Conservation (phyloP, 495 filamentous ascomycete species). For the Penicillium crystallinum region DNA sequence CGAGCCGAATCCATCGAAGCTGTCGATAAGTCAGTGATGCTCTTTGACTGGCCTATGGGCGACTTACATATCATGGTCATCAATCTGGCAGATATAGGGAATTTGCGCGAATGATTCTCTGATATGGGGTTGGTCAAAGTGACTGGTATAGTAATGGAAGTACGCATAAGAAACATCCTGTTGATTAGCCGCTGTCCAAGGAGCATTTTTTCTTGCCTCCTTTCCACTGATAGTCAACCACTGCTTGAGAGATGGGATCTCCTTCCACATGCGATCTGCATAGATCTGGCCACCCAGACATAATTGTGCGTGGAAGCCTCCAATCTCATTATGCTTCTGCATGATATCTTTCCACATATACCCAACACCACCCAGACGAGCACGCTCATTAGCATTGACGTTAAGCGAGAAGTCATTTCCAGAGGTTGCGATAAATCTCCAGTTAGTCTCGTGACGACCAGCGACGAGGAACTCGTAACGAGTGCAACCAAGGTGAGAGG, state of each 20-base stretch:
- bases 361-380: conserved; percentile 77
- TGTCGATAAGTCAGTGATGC: conserved; percentile 30
- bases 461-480: conserved; percentile 98
- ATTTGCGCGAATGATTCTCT: conserved; percentile 96
- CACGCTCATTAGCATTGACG: conserved; percentile 78
- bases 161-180: conserved; percentile 94
- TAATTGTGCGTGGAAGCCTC: conserved; percentile 90
- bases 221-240: conserved; percentile 89
- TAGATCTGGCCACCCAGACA: conserved; percentile 94
- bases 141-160: conserved; percentile 97
- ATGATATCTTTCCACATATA: conserved; percentile 99
- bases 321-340: conserved; percentile 93
- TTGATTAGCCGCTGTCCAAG: conserved; percentile 89
- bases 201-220: conserved; percentile 81
- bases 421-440: conserved; percentile 95
- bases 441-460: conserved; percentile 80
- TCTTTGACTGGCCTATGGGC: neutral
- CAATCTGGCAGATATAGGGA: conserved; percentile 84
- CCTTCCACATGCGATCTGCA: conserved; percentile 93
- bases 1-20: conserved; percentile 95
- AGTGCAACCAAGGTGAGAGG: conserved; percentile 92
- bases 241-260: conserved; percentile 85
- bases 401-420: conserved; percentile 91
- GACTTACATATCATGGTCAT: conserved; percentile 97
- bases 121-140: conserved; percentile 92